A percentile compares a stretch with the other conserved stretches of the same genome.
phyloP scores from a whole-genome alignment of 2,329 filamentous ascomycete genomes.

The Clonostachys rhizophaga region DNA sequence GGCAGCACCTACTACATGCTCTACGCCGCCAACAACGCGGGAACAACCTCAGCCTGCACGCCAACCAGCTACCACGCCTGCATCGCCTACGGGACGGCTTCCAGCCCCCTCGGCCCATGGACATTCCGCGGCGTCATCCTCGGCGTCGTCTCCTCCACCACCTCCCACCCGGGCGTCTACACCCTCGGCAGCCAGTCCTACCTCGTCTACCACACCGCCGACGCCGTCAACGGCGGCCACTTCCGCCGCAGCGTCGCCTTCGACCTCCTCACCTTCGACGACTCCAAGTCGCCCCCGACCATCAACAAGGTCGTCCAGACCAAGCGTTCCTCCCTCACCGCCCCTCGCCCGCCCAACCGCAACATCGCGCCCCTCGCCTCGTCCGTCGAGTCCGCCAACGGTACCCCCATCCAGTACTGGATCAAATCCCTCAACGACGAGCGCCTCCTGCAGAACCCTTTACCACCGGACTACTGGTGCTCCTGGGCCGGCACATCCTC shows the following conservation, averaged over 20 bases:
- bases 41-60: constrained; percentile 24
- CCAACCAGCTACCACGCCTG: constrained; percentile 30
- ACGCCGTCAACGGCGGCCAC: constrained; percentile 22
- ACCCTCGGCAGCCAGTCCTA: constrained; percentile 18
- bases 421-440: constrained; percentile 24
- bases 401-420: constrained; percentile 30
- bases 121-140: constrained; percentile 23
- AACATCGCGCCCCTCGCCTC: constrained; percentile 22
- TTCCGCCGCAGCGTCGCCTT: constrained; percentile 28
- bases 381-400: constrained; percentile 11
- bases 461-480: constrained; percentile 29
- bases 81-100: constrained; percentile 26
- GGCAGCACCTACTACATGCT: constrained; percentile 29
- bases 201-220: constrained; percentile 27
- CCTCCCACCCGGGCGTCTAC: constrained; percentile 26
- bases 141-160: constrained; percentile 27
- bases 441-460: constrained; percentile 17
- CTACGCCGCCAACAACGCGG: constrained; percentile 30
- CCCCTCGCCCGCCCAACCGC: constrained; percentile 15
- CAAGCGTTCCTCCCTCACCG: constrained; percentile 8
- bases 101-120: constrained; percentile 25
- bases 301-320: constrained; percentile 23
- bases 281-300: constrained; percentile 13
- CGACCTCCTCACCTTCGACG: constrained; percentile 23
- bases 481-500: constrained; percentile 22